A percentile compares a stretch with the other conserved stretches of the same genome.
phyloP scores from a whole-genome alignment of 2,329 filamentous ascomycete genomes.

The Fusarium praegraminearum region DNA sequence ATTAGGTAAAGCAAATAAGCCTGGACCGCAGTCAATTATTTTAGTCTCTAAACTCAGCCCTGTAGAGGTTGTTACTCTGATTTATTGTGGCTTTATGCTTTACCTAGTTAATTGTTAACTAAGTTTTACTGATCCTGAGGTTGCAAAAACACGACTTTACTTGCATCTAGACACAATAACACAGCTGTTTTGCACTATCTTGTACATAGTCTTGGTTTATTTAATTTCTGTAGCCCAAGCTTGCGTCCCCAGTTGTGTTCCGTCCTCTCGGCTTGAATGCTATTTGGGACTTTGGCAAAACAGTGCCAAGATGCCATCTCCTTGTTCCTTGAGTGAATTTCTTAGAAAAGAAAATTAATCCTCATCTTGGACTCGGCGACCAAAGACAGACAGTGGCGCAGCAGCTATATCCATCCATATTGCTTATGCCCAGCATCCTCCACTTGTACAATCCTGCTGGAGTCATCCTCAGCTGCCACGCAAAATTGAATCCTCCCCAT shows the following conservation, averaged over 20 bases:
- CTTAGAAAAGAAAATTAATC: not conserved
- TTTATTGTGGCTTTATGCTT: constrained; percentile 1
- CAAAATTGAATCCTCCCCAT: not conserved
- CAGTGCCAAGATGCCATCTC: not conserved
- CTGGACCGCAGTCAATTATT: not conserved
- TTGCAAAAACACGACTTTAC: not conserved
- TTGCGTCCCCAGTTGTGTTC: not conserved
- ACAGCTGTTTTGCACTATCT: not conserved
- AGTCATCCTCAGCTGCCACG: not conserved
- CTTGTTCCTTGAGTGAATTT: not conserved
- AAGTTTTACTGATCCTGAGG: not conserved
- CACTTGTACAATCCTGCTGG: not conserved
- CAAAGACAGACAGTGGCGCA: not conserved
- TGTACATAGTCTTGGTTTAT: not conserved
- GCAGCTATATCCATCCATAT: not conserved
- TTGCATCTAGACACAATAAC: not conserved
- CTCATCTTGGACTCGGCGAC: not conserved
- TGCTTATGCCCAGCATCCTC: constrained; percentile 2
- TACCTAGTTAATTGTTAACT: not conserved
- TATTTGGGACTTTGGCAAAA: not conserved
- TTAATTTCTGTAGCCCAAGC: not conserved
- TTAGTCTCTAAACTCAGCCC: constrained; percentile 10
- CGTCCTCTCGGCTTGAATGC: not conserved
- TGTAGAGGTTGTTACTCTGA: not conserved
- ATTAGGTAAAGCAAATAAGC: constrained; percentile 5